Percentiles rank a stretch among this genome's conserved stretches.
Evolutionary conservation across 371 early-diverging fungal genomes (phyloP).

Genomic region (Blakeslea trispora): DNA sequence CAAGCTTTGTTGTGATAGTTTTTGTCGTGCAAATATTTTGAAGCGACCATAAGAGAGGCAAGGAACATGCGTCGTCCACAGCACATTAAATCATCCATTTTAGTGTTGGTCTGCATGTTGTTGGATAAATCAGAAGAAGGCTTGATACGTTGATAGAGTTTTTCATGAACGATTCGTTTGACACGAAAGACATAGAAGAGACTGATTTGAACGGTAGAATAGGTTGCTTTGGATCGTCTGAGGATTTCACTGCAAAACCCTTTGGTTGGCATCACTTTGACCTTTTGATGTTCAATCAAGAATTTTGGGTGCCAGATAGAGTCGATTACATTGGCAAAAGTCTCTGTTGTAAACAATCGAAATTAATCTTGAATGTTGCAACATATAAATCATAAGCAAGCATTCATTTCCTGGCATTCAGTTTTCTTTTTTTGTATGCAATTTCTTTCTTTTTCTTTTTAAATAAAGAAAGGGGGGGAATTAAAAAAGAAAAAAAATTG

Average conservation of each 20-base stretch:
- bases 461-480: no score
- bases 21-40: conserved; percentile 73
- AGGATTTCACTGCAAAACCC: conserved; percentile 71
- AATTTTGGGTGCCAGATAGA: conserved; percentile 48
- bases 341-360: no score
- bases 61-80: conserved; percentile 77
- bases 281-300: conserved; percentile 34
- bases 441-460: no score
- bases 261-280: conserved; percentile 51
- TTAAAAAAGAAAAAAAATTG: no score
- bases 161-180: conserved; percentile 39
- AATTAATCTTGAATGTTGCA: neutral
- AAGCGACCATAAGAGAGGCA: conserved; percentile 70
- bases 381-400: no score
- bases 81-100: conserved; percentile 46
- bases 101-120: conserved; percentile 2
- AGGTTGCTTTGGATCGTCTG: conserved; percentile 72
- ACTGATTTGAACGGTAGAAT: conserved; percentile 74
- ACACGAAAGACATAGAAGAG: conserved; percentile 65
- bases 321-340: conserved; percentile 35
- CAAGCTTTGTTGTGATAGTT: conserved; percentile 76
- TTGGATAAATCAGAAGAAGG: neutral
- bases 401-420: no score
- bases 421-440: no score
- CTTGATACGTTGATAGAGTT: conserved; percentile 20